phyloP scores from a whole-genome alignment of 2,329 filamentous ascomycete species.

The Geosmithia putterillii region DNA sequence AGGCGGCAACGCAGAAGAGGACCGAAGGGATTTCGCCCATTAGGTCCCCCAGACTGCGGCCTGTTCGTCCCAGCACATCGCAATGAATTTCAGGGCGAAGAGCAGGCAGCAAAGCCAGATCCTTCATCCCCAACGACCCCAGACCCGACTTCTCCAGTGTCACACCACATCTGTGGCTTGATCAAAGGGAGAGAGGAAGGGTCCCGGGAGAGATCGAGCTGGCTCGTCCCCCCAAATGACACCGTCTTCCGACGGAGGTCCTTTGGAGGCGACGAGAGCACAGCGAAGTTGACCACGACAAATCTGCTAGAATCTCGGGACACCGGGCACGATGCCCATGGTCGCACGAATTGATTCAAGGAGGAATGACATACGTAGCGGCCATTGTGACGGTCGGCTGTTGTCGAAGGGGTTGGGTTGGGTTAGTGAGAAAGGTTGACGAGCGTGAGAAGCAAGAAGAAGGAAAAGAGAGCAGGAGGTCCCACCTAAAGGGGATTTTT shows the following conservation, averaged over 20 bases:
- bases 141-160: conserved; percentile 44
- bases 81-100: conserved; percentile 72
- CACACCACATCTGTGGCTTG: conserved; percentile 34
- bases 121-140: conserved; percentile 74
- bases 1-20: background rate
- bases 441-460: background rate
- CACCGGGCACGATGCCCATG: conserved; percentile 30
- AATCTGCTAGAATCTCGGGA: conserved; percentile 46
- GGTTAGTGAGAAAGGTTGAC: background rate
- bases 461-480: conserved; percentile 1
- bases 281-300: conserved; percentile 82
- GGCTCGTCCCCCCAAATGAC: conserved; percentile 26
- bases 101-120: conserved; percentile 8
- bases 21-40: background rate
- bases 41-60: conserved; percentile 1
- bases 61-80: conserved; percentile 18
- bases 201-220: conserved; percentile 65
- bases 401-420: background rate
- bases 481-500: background rate
- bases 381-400: conserved; percentile 22
- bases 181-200: conserved; percentile 41
- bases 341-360: conserved; percentile 18
- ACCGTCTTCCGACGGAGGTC: conserved; percentile 7
- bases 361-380: conserved; percentile 40
- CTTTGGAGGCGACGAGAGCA: conserved; percentile 27